Conservation (phyloP, 768 basidiomycete genomes). For the Lactifluus piperatus region DNA sequence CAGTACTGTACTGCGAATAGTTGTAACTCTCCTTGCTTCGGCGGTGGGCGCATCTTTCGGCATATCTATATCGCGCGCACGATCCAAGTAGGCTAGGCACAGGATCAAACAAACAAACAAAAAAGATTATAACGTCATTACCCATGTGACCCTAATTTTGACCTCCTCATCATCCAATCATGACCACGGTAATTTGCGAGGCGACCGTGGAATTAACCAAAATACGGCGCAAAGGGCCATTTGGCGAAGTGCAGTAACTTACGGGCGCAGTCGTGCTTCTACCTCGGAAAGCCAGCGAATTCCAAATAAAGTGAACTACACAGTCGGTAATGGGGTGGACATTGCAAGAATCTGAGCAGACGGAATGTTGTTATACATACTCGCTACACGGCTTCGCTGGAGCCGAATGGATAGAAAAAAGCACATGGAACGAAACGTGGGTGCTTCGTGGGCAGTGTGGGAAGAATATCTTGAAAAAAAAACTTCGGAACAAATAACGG, state of each 20-base stretch:
- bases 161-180: background rate
- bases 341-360: background rate
- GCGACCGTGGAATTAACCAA: background rate
- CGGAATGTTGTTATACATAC: slow-evolving; percentile 9
- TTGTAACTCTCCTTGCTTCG: background rate
- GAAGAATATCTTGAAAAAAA: background rate
- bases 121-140: background rate
- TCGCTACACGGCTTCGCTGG: slow-evolving; percentile 14
- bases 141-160: background rate
- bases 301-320: background rate
- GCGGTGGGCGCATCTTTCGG: background rate
- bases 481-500: background rate
- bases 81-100: background rate
- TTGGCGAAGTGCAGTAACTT: background rate
- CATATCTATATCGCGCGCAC: background rate
- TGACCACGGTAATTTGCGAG: background rate
- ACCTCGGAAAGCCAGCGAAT: background rate
- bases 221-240: background rate
- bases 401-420: slow-evolving; percentile 1
- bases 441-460: background rate
- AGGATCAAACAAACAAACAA: background rate
- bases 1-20: too few species aligned
- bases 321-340: background rate
- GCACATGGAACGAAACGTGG: slow-evolving; percentile 1
- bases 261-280: background rate